These are phyloP conservation scores for Suhomyces sp. DNA, from an alignment of 805 yeast genomes.

Conservation along the genomic window DNA sequence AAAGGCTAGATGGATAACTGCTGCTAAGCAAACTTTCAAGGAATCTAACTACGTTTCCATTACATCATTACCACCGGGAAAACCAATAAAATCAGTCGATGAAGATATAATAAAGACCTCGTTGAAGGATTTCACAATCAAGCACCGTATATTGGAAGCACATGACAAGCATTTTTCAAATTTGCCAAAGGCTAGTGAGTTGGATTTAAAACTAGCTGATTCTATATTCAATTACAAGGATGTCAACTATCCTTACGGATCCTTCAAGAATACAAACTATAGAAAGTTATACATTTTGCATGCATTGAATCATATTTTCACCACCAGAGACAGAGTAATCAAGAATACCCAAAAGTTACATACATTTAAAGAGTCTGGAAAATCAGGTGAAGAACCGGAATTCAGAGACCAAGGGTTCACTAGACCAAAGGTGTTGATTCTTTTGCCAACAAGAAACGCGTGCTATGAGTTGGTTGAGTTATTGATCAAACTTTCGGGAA, in stretches of 20 bases:
- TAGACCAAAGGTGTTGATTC: slow-evolving; percentile 80
- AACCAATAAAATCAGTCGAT: slow-evolving; percentile 13
- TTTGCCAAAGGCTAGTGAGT: slow-evolving; percentile 14
- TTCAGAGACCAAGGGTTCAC: slow-evolving; percentile 93
- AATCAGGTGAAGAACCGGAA: slow-evolving; percentile 49
- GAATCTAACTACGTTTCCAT: slow-evolving; percentile 28
- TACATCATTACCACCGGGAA: slow-evolving; percentile 35
- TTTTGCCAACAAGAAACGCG: slow-evolving; percentile 80
- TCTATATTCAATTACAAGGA: slow-evolving; percentile 76
- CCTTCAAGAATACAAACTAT: slow-evolving; percentile 51
- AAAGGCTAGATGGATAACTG: slow-evolving; percentile 28
- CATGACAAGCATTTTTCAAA: slow-evolving; percentile 16
- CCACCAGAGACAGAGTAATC: slow-evolving; percentile 82
- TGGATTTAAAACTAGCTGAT: slow-evolving; percentile 56
- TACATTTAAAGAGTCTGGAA: slow-evolving; percentile 36
- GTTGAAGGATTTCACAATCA: slow-evolving; percentile 16
- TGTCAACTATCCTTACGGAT: slow-evolving; percentile 56
- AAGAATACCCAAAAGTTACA: slow-evolving; percentile 67
- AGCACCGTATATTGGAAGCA: slow-evolving; percentile 27
- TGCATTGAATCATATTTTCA: slow-evolving; percentile 75
- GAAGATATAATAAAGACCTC: no score
- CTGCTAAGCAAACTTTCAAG: slow-evolving; percentile 16
- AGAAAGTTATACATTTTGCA: slow-evolving; percentile 69
- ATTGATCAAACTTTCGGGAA: slow-evolving; percentile 60
- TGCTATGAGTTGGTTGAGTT: slow-evolving; percentile 68